Percentiles rank a stretch among this genome's conserved stretches.
Conservation (phyloP, 345 rosid genomes). For the Arabis hirsuta region DNA sequence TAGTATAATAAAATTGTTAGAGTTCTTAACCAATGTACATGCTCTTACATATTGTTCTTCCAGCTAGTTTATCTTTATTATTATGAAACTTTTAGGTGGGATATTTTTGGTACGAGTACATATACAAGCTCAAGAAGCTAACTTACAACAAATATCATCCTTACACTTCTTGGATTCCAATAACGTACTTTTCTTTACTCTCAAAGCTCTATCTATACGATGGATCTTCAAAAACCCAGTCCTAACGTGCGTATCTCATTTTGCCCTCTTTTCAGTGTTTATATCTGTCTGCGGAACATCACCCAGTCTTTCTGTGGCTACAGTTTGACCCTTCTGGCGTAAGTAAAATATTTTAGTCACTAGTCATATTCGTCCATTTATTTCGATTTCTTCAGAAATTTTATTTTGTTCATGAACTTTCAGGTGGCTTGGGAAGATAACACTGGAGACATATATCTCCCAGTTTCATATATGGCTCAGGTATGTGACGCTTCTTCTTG, state of each 20-base stretch:
- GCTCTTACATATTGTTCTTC: slow-evolving; percentile 2
- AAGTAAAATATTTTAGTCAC: slow-evolving; percentile 46
- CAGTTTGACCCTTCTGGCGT: slow-evolving; percentile 92
- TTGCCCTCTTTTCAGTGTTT: slow-evolving; percentile 62
- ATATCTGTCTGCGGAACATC: slow-evolving; percentile 87
- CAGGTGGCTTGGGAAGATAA: slow-evolving; percentile 94
- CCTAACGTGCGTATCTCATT: background rate
- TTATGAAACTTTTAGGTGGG: slow-evolving; percentile 62
- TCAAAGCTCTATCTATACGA: slow-evolving; percentile 25
- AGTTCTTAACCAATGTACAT: no score
- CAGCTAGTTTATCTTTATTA: slow-evolving; percentile 23
- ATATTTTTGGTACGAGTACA: slow-evolving; percentile 79
- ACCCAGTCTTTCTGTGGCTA: slow-evolving; percentile 84
- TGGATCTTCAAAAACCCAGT: slow-evolving; percentile 6
- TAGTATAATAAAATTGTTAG: no score
- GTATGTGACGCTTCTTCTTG: slow-evolving; percentile 48
- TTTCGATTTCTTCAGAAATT: background rate
- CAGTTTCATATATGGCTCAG: slow-evolving; percentile 98
- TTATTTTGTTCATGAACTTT: slow-evolving; percentile 15
- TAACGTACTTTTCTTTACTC: slow-evolving; percentile 70
- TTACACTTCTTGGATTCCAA: slow-evolving; percentile 98
- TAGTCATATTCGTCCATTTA: slow-evolving; percentile 13
- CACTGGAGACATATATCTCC: slow-evolving; percentile 89
- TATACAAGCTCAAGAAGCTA: slow-evolving; percentile 91
- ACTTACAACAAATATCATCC: slow-evolving; percentile 98